phyloP scores from a whole-genome alignment of 495 filamentous ascomycete genomes.

The Evernia prunastri region DNA sequence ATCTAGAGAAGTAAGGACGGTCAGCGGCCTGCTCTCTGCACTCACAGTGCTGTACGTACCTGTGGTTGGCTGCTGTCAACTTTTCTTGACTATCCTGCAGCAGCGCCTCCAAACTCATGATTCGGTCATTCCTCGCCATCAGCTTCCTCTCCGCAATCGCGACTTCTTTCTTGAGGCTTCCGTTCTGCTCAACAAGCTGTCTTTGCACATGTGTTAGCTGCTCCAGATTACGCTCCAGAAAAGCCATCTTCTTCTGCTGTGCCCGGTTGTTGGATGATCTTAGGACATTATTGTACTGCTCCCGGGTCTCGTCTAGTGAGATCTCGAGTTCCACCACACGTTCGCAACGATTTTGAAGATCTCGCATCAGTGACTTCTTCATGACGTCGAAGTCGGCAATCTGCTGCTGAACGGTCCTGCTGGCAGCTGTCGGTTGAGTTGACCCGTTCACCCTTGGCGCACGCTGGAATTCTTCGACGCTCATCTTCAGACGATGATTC shows the following conservation, averaged over 20 bases:
- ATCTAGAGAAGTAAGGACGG: constrained; percentile 47
- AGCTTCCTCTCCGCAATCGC: constrained; percentile 97
- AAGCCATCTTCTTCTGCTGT: constrained; percentile 99
- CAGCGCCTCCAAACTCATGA: constrained; percentile 81
- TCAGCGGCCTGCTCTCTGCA: constrained; percentile 1
- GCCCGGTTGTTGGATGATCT: constrained; percentile 92
- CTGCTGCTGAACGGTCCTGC: constrained; percentile 95
- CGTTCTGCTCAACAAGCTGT: constrained; percentile 96
- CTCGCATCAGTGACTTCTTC: constrained; percentile 99
- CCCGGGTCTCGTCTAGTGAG: constrained; percentile 88
- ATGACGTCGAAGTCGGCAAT: constrained; percentile 97
- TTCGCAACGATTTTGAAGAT: constrained; percentile 96
- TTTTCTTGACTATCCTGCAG: constrained; percentile 98
- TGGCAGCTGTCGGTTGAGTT: constrained; percentile 51
- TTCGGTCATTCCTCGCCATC: constrained; percentile 92
- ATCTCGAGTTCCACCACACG: constrained; percentile 97
- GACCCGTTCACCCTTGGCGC: constrained; percentile 58
- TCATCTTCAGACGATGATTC: constrained; percentile 64
- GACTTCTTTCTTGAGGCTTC: constrained; percentile 94
- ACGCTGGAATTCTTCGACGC: constrained; percentile 70
- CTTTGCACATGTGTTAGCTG: constrained; percentile 95
- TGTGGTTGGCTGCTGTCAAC: constrained; percentile 87
- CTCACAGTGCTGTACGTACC: constrained; percentile 36
- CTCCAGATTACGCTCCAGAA: constrained; percentile 95
- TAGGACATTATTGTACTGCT: constrained; percentile 98